Percentiles rank a stretch among this genome's conserved stretches.
phyloP scores from a whole-genome alignment of 768 basidiomycete genomes.

The Cubamyces sp. region DNA sequence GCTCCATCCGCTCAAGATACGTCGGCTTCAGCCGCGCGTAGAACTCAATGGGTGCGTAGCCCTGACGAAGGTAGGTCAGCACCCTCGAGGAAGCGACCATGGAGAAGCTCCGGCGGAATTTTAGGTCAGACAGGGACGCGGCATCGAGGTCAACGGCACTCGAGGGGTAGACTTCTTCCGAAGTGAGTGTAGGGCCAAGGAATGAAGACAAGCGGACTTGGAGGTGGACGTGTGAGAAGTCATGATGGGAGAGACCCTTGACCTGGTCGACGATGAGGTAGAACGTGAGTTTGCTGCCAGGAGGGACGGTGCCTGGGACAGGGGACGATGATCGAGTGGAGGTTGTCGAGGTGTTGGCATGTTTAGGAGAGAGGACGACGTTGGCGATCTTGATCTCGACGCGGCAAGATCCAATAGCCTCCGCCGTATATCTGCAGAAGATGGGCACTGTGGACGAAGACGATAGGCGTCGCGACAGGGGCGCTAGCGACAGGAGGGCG shows the following conservation, averaged over 20 bases:
- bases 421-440: slow-evolving; percentile 91
- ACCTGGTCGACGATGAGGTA: slow-evolving; percentile 85
- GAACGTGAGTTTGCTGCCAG: slow-evolving; percentile 84
- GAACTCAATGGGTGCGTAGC: slow-evolving; percentile 88
- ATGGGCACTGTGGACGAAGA: slow-evolving; percentile 82
- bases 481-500: slow-evolving; percentile 78
- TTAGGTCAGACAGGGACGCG: slow-evolving; percentile 75
- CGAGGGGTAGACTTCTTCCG: slow-evolving; percentile 86
- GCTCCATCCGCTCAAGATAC: slow-evolving; percentile 86
- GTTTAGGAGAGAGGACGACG: slow-evolving; percentile 62
- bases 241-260: slow-evolving; percentile 87
- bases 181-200: slow-evolving; percentile 65
- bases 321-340: slow-evolving; percentile 81
- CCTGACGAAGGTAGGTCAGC: slow-evolving; percentile 68
- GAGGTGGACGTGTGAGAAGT: slow-evolving; percentile 84
- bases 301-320: slow-evolving; percentile 62
- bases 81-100: slow-evolving; percentile 77
- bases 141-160: slow-evolving; percentile 71
- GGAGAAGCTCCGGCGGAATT: slow-evolving; percentile 82
- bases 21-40: slow-evolving; percentile 82
- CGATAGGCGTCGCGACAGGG: slow-evolving; percentile 76
- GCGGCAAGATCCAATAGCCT: slow-evolving; percentile 94
- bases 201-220: slow-evolving; percentile 91
- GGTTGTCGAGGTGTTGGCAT: slow-evolving; percentile 60
- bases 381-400: slow-evolving; percentile 83